Evolutionary conservation across 1,284 basidiomycete species (phyloP), one percentile per base, ranked within the genome.

Genomic region (Puccinia horiana): DNA sequence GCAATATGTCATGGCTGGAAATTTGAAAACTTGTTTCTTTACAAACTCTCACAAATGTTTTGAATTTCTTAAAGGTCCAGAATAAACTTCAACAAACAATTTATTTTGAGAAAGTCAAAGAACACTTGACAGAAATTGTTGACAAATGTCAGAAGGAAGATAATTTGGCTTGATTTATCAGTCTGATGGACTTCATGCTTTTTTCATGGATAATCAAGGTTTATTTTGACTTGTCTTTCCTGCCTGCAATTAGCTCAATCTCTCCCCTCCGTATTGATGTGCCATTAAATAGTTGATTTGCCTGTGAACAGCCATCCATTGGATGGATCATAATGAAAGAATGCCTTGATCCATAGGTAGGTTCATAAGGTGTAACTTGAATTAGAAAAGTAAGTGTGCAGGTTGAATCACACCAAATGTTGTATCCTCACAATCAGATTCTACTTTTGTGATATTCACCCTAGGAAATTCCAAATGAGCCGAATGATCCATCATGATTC

Each of bases 51-150:
- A 96, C 95, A 47, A 97, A 96, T 85, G 95, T 98, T 61, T 90
- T 99, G 86, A 98, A 99, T 89, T 95, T 95, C 87, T 88, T 99
- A 86, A 99, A 98, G 89, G 89, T 96, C 40, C 92, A 98, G 90
- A 98, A 97, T 77, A 95, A 97, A 91, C 93, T 96, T 86, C 23
- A 86, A 9, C 93, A 95, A 88, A 91, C 90, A 61, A 93, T 92
- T 88, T 90, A 91, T 70, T 89, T 94, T 81, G 94, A 95, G 84
- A 92, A 94, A 86, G 94, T 96, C 83, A 94, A 94, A 87, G 93
- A 95, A 86, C 95, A 96, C 93, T 89, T 96, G 5, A 89, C 89
- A 42, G 93, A 96, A 84, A 99, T 99, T 83, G 92, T 98, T 85
- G 91, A 92, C 83, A 92, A 92, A 72, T 95, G 92, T 86, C 92